Evolutionary conservation across 2,329 filamentous ascomycete species (phyloP).

Genomic region (Fusarium proliferatum): DNA sequence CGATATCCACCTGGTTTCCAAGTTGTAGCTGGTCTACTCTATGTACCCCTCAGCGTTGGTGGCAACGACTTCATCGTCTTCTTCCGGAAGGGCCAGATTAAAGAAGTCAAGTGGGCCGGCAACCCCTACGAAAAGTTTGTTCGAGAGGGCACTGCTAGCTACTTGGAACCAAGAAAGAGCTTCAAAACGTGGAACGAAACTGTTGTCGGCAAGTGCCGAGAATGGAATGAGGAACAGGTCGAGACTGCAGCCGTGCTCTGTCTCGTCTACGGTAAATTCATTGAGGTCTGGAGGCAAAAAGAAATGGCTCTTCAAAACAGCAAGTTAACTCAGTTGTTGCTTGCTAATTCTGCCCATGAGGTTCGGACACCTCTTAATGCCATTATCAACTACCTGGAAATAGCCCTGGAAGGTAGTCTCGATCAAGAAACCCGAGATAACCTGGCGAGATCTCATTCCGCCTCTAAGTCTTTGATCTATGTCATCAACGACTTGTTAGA

Average conservation of each 20-base stretch:
- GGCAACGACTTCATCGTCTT: conserved; percentile 91
- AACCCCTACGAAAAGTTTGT: conserved; percentile 86
- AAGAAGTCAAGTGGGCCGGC: conserved; percentile 85
- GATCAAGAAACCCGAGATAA: conserved; percentile 89
- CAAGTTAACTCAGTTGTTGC: conserved; percentile 79
- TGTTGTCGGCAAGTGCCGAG: conserved; percentile 82
- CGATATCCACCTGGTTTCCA: conserved; percentile 83
- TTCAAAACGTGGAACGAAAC: conserved; percentile 87
- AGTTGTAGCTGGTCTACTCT: conserved; percentile 79
- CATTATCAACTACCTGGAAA: conserved; percentile 95
- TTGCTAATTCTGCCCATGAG: conserved; percentile 92
- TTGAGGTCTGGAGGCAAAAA: conserved; percentile 93
- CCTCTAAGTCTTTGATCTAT: conserved; percentile 91
- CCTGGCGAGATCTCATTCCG: conserved; percentile 84
- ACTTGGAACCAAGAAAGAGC: conserved; percentile 81
- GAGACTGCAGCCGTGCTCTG: conserved; percentile 90
- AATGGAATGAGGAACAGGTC: conserved; percentile 90
- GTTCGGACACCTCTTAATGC: conserved; percentile 91
- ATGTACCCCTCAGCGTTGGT: conserved; percentile 81
- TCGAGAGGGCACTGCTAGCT: conserved; percentile 76
- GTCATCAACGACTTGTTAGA: conserved; percentile 94
- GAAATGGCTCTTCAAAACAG: conserved; percentile 85
- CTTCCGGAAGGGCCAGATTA: conserved; percentile 81
- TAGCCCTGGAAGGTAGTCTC: conserved; percentile 82
- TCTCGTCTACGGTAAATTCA: conserved; percentile 89